Evolutionary conservation across 305 asterid genomes (phyloP).

Genomic region (Rubia tinctorum): DNA sequence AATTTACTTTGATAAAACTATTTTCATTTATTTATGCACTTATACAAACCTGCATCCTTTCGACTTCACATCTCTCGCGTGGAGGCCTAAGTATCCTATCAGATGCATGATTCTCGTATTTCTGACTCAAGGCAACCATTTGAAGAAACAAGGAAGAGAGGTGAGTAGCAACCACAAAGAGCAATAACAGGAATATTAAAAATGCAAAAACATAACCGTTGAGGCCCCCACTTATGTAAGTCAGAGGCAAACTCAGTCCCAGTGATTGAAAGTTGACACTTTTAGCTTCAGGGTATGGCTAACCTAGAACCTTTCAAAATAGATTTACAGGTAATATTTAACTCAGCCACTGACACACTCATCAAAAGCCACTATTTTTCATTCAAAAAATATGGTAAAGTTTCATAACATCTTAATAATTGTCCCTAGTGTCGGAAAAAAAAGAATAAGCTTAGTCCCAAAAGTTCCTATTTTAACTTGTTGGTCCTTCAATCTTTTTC

Average conservation of each 20-base stretch:
- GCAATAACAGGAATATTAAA: slow-evolving; percentile 9
- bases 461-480: neutral
- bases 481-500: too few relatives aligned
- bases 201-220: neutral
- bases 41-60: slow-evolving; percentile 54
- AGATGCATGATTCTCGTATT: slow-evolving; percentile 49
- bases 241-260: neutral
- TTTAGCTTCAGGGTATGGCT: neutral
- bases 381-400: neutral
- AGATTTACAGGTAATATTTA: neutral
- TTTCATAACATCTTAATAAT: neutral
- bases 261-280: neutral
- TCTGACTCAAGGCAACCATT: slow-evolving; percentile 51
- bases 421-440: neutral
- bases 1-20: neutral
- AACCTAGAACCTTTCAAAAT: neutral
- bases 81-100: slow-evolving; percentile 69
- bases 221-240: neutral
- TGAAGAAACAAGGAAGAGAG: neutral
- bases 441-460: neutral
- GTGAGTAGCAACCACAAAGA: slow-evolving; percentile 14
- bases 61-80: slow-evolving; percentile 53
- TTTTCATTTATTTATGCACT: slow-evolving; percentile 3
- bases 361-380: neutral
- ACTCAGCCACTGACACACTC: neutral